Evolutionary conservation across 129 eudicot species (phyloP).

Genomic region (Pulicaria dysenterica): DNA sequence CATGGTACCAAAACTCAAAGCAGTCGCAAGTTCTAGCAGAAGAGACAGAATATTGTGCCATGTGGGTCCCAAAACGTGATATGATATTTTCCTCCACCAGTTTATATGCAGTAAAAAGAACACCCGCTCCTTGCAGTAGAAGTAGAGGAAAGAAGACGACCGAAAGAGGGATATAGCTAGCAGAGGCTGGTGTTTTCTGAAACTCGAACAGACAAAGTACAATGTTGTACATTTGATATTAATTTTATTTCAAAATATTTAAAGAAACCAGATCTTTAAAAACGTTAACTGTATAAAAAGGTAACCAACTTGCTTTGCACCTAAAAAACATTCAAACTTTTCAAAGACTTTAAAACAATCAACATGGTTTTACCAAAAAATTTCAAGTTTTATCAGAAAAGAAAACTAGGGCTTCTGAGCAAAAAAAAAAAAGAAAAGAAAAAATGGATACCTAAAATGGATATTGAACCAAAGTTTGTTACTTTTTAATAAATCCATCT

Average conservation of each 20-base stretch:
- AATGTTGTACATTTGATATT: background rate
- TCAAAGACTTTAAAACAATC: background rate
- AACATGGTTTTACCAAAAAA: background rate
- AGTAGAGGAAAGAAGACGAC: conserved; percentile 73
- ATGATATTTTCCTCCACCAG: conserved; percentile 56
- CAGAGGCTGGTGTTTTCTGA: conserved; percentile 61
- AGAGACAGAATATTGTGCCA: conserved; percentile 48
- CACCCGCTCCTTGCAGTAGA: conserved; percentile 85
- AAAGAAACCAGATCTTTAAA: conserved; percentile 1
- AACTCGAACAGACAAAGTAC: conserved; percentile 19
- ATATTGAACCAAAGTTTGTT: background rate
- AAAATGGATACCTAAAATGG: background rate
- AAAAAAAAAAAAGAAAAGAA: background rate
- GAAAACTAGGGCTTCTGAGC: background rate
- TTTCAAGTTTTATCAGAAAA: background rate
- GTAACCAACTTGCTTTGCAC: conserved; percentile 13
- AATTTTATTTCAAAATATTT: background rate
- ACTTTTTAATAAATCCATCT: background rate
- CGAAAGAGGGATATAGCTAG: conserved; percentile 57
- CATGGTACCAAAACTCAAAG: conserved; percentile 66
- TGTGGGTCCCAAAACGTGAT: conserved; percentile 38
- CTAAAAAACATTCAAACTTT: background rate
- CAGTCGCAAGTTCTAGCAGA: conserved; percentile 58
- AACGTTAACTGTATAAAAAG: conserved; percentile 14
- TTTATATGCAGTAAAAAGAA: conserved; percentile 60